phyloP scores from a whole-genome alignment of 495 filamentous ascomycete species.

The Tuber microsphaerosporum region DNA sequence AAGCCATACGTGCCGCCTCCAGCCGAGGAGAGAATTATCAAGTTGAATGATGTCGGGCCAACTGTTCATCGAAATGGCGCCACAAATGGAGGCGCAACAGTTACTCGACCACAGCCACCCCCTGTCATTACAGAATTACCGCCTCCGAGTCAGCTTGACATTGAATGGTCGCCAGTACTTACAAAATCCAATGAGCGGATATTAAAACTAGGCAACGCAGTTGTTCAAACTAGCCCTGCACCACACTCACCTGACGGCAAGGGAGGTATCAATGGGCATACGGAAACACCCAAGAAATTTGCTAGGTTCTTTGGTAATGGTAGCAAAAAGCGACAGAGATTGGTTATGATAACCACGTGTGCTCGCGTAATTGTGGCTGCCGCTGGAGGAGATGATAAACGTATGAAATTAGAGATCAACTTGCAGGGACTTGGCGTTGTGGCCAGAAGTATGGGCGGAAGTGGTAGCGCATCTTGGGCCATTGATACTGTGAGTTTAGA shows the following conservation, averaged over 20 bases:
- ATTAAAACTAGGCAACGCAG: slow-evolving; percentile 81
- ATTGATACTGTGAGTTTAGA: slow-evolving; percentile 75
- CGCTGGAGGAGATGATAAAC: slow-evolving; percentile 93
- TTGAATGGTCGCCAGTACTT: slow-evolving; percentile 97
- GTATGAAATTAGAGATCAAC: slow-evolving; percentile 81
- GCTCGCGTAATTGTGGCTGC: slow-evolving; percentile 83
- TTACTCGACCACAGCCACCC: slow-evolving; percentile 51
- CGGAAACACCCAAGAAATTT: slow-evolving; percentile 71
- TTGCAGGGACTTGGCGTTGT: slow-evolving; percentile 71
- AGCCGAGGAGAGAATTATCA: slow-evolving; percentile 67
- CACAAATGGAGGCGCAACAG: slow-evolving; percentile 28
- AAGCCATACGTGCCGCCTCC: slow-evolving; percentile 77
- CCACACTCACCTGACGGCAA: slow-evolving; percentile 47
- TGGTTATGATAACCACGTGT: slow-evolving; percentile 92
- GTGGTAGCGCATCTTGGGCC: slow-evolving; percentile 79
- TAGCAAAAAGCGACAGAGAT: slow-evolving; percentile 83
- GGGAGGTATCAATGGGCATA: slow-evolving; percentile 46
- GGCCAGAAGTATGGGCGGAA: slow-evolving; percentile 65
- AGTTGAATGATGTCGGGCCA: slow-evolving; percentile 61
- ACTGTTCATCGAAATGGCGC: slow-evolving; percentile 46
- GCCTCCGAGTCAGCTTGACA: slow-evolving; percentile 91
- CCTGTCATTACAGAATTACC: slow-evolving; percentile 91
- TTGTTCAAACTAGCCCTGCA: slow-evolving; percentile 67
- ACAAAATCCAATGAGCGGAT: slow-evolving; percentile 88
- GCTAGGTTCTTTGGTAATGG: slow-evolving; percentile 83